Base-by-base conservation (phyloP, 2,329 filamentous ascomycete genomes). In the Scedosporium boydii region DNA sequence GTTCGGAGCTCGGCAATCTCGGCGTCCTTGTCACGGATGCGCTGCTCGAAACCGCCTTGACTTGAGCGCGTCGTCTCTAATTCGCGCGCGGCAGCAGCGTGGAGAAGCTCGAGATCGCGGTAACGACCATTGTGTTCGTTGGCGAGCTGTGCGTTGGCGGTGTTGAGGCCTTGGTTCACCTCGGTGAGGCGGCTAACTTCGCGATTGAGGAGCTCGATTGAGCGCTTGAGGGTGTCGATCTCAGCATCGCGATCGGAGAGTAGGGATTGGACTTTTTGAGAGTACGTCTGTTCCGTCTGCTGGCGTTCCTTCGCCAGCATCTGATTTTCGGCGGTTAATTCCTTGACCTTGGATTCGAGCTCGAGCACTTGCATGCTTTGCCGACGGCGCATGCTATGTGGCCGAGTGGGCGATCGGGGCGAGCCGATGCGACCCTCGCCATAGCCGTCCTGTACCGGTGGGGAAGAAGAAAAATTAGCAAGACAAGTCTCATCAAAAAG, bases 341-440 rank as follows among this genome's bases (percentile, higher is more conserved):
- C 88, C 68, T 97, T 91, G 69, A 99, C 83, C 70, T 84, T 86
- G 64, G 85, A 82, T 79, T 98, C 92, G 71, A 99, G 87, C 70
- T 99, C 93, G 65, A 98, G 87, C 62, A 93, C 87, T 77, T 98
- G 93, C 87, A 98, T 93, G 82, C 93, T 98, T 77, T 96, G 95
- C 72, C 93, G 90, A 73, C 93, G 93, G 69, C 93, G 93, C 84
- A 99, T 90, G 80, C 92, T 97, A 72, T 93, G 91, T 69, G 95
- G 93, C 76, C 93, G 87, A 68, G 91, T 96, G 62, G 95, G 95
- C 70, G 95, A 98, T 70, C 89, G 87, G 71, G 93, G 92, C 73
- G 92, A 96, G 73, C 87, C 87, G 72, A 89, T 84, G 72, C 84
- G 90, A 76, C 90, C 91, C 78, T 96, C 91, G 77, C 93, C 93